Evolutionary conservation across 2,329 filamentous ascomycete genomes (phyloP), one percentile per base, ranked within the genome.

Genomic region (Ophiocordyceps camponoti-floridani): DNA sequence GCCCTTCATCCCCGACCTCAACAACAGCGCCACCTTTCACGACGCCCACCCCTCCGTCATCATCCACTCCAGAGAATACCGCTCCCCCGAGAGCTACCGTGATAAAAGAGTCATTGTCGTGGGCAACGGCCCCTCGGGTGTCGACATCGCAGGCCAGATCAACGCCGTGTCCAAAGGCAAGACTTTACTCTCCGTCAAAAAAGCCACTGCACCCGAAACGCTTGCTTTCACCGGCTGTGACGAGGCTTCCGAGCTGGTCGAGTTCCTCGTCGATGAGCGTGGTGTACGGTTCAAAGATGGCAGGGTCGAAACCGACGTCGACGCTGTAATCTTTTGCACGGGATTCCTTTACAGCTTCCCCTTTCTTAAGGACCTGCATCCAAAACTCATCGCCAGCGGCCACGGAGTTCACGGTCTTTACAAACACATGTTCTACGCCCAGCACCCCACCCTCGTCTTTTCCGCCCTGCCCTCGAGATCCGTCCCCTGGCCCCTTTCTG

Each of bases 271-370:
- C 0, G 61, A 69, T 4, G 63, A 72, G 44, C 70, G 76, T 49
- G 77, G 72, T 3, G 70, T 91, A 2, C 66, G 71, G 30, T 84
- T 93, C 49, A 67, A 69, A 38, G 70, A 85, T 53, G 82, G 81
- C 2, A 67, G 67, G 0, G 56, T 80, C 10, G 82, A 86, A 54
- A 63, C 63, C 3, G 65, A 78, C 31, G 62, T 96, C 46, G 88
- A 95, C 54, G 73, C 76, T 1, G 65, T 95, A 6, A 58, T 96
- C 27, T 95, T 89, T 60, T 88, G 84, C 58, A 95, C 89, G 0
- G 89, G 89, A 0, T 96, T 93, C 54, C 74, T 94, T 46, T 94
- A 84, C 62, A 79, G 80, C 5, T 83, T 82, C 47, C 86, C 87
- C 0, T 95, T 94, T 55, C 58, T 81, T 4, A 57, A 58, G 12